Percentiles rank a stretch among this genome's conserved stretches.
phyloP scores from a whole-genome alignment of 2,329 filamentous ascomycete species.

The Fusarium camptoceras region DNA sequence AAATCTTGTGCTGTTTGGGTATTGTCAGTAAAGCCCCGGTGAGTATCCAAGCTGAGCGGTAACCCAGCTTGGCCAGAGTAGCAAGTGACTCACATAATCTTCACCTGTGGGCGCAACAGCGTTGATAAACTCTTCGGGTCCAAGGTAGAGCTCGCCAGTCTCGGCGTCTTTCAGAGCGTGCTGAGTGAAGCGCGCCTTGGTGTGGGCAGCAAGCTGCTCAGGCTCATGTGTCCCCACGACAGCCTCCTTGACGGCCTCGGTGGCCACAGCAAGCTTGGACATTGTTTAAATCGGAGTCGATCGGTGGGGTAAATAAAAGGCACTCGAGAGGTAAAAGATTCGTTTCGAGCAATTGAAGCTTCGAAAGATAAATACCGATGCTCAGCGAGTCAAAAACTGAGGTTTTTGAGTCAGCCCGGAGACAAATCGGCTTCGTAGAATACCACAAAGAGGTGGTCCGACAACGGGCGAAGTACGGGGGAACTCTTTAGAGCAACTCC shows the following conservation, averaged over 20 bases:
- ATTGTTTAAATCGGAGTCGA: conserved; percentile 47
- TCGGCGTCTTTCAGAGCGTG: conserved; percentile 81
- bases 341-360: conserved; percentile 38
- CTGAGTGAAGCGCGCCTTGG: conserved; percentile 79
- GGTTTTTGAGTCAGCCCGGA: conserved; percentile 6
- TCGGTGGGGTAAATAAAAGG: conserved; percentile 28
- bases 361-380: conserved; percentile 21
- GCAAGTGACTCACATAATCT: conserved; percentile 81
- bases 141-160: conserved; percentile 83
- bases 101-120: conserved; percentile 88
- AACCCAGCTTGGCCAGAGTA: neutral
- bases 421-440: conserved; percentile 22
- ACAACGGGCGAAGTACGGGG: conserved; percentile 30
- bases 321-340: conserved; percentile 19
- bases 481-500: conserved; percentile 25
- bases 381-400: conserved; percentile 18
- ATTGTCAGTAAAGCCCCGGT: conserved; percentile 29
- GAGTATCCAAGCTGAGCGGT: conserved; percentile 11
- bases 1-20: conserved; percentile 87
- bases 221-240: conserved; percentile 73
- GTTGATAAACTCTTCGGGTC: conserved; percentile 86
- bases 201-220: conserved; percentile 76
- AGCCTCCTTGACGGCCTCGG: conserved; percentile 81
- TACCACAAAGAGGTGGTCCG: conserved; percentile 33
- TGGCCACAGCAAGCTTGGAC: conserved; percentile 63